phyloP scores from a whole-genome alignment of 2,329 filamentous ascomycete species.

The Penicillium sp. region DNA sequence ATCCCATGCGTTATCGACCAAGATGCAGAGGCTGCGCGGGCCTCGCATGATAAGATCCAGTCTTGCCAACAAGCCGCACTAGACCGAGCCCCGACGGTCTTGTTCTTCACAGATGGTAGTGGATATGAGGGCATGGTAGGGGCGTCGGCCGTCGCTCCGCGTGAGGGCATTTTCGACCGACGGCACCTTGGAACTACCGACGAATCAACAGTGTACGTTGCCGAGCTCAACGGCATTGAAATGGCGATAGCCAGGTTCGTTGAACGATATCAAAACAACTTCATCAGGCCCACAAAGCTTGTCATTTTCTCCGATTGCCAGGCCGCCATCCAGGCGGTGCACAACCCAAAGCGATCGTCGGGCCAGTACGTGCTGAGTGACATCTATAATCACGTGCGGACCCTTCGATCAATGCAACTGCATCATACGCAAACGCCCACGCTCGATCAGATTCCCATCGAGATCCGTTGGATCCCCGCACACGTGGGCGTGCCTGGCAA shows the following conservation, averaged over 20 bases:
- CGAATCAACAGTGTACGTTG: neutral
- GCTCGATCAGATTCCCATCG: too few relatives aligned
- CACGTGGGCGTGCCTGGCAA: too few relatives aligned
- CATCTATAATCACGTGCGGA: neutral
- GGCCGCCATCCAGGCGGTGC: neutral
- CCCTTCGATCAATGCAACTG: neutral
- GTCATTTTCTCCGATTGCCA: neutral
- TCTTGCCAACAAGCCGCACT: too few relatives aligned
- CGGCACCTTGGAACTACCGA: neutral
- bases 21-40: neutral
- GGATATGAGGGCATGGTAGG: neutral
- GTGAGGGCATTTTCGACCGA: neutral
- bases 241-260: neutral
- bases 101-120: neutral
- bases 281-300: neutral
- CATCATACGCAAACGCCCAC: neutral
- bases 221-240: neutral
- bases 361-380: neutral
- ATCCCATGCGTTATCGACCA: neutral
- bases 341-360: neutral
- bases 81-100: neutral
- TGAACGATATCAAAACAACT: neutral
- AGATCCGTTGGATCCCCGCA: too few relatives aligned
- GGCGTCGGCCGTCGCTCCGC: neutral
- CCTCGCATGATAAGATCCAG: neutral